A percentile compares a stretch with the other conserved stretches of the same genome.
Evolutionary conservation across 768 basidiomycete species (phyloP).

Genomic region (Amanita phalloides): DNA sequence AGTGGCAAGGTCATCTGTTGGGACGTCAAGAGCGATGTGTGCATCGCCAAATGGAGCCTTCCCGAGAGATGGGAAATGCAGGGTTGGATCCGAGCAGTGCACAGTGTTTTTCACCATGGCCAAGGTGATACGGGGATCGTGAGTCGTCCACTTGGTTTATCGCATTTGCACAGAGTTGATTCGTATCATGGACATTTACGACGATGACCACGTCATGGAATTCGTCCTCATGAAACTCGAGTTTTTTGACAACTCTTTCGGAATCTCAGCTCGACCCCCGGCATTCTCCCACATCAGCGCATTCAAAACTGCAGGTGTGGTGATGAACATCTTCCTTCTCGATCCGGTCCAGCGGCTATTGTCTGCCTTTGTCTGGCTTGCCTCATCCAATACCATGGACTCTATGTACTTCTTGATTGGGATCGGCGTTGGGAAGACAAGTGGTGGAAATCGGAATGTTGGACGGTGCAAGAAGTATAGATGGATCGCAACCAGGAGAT

Average conservation of each 20-base stretch:
- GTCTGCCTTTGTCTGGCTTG: slow-evolving; percentile 63
- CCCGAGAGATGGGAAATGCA: slow-evolving; percentile 59
- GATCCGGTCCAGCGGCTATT: slow-evolving; percentile 51
- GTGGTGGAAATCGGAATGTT: no score
- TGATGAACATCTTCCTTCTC: slow-evolving; percentile 71
- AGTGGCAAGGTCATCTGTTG: slow-evolving; percentile 69
- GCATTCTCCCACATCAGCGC: slow-evolving; percentile 48
- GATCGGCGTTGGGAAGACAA: no score
- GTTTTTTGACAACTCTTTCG: slow-evolving; percentile 41
- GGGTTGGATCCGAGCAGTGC: slow-evolving; percentile 63
- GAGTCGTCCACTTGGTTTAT: slow-evolving; percentile 14
- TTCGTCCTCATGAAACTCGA: slow-evolving; percentile 61
- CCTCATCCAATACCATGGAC: slow-evolving; percentile 42
- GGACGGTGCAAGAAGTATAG: no score
- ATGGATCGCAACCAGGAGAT: no score
- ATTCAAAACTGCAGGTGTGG: slow-evolving; percentile 55
- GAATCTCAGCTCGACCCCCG: slow-evolving; percentile 25
- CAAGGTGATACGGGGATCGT: slow-evolving; percentile 42
- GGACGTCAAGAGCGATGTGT: slow-evolving; percentile 53
- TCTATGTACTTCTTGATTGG: slow-evolving; percentile 63
- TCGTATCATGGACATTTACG: slow-evolving; percentile 26
- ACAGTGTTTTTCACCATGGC: slow-evolving; percentile 73
- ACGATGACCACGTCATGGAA: slow-evolving; percentile 57
- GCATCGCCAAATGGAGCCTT: slow-evolving; percentile 63
- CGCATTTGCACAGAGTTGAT: not conserved